Evolutionary conservation across 306 rosid species (phyloP), one percentile per base, ranked within the genome.

Genomic region (Citrullus colocynthis): DNA sequence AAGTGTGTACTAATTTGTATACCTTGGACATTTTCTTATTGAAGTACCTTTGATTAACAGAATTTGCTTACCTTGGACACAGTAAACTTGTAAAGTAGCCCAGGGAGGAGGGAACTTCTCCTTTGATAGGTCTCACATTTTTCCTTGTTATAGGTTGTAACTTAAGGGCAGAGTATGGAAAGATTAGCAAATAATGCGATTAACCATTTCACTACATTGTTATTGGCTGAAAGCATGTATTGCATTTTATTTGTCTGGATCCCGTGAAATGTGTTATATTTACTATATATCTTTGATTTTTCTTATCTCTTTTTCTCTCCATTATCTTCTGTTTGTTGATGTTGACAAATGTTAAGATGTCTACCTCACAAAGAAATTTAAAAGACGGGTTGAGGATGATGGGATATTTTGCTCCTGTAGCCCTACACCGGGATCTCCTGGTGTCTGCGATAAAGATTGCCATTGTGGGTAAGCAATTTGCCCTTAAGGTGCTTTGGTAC

Each of bases 381-480:
- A 94, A 87, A 90, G 86, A 81, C 88, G 90, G 80, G 83, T 87
- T 18, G 96, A 88, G 76, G 98, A 93, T 78, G 96, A 94, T 87
- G 98, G 97, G 70, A 94, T 94, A 87, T 94, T 94, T 87, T 94
- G 98, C 81, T 87, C 93, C 63, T 94, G 97, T 61, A 64, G 82
- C 67, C 65, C 85, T 36, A 83, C 92, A 51, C 61, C 86, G 57
- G 96, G 83, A 58, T 90, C 94, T 79, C 81, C 95, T 52, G 56
- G 78, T 63, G 91, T 92, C 45, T 94, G 98, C 72, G 93, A 86
- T 81, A 88, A 85, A 87, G 97, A 94, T 84, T 94, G 98, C 82
- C 97, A 89, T 41, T 94, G 97, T 78, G 98, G 93, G 98, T 94
- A 87, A 90, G 96, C 82, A 78, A 79, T 36, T 6, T 80, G 61